Evolutionary conservation across 192 early-diverging fungal genomes (phyloP).

Genomic region (Piromyces sp.): DNA sequence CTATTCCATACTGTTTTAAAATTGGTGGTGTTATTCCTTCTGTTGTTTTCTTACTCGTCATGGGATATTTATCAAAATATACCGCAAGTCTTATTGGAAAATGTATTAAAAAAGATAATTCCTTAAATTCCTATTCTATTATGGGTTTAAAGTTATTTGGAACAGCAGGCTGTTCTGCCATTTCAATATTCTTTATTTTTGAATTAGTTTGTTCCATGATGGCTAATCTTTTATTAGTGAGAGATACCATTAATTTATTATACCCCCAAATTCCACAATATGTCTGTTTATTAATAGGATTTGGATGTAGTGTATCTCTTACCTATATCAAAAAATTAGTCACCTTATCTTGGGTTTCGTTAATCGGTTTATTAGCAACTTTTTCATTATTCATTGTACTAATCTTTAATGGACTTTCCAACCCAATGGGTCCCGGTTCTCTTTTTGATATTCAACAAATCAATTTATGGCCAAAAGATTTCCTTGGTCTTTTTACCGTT

Average conservation of each 20-base stretch:
- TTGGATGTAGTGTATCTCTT: background rate
- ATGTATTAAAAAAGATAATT: background rate
- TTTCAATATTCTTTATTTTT: background rate
- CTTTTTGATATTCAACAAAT: background rate
- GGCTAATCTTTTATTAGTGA: background rate
- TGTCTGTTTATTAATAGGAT: background rate
- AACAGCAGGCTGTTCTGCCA: background rate
- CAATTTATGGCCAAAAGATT: background rate
- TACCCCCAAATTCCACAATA: background rate
- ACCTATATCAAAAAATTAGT: background rate
- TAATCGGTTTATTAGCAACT: background rate
- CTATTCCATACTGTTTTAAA: background rate
- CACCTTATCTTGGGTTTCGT: background rate
- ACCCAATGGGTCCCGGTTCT: background rate
- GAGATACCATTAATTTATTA: background rate
- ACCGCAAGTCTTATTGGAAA: background rate
- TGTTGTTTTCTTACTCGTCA: background rate
- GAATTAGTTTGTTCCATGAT: background rate
- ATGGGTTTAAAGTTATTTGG: background rate
- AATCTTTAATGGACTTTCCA: background rate
- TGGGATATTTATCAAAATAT: background rate
- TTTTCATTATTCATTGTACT: background rate
- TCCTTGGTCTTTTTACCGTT: background rate
- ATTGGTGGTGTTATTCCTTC: background rate
- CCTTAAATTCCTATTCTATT: background rate